These are phyloP conservation scores for Graphium sp. DNA, from an alignment of 2,329 filamentous ascomycete genomes.

Conservation along the genomic window DNA sequence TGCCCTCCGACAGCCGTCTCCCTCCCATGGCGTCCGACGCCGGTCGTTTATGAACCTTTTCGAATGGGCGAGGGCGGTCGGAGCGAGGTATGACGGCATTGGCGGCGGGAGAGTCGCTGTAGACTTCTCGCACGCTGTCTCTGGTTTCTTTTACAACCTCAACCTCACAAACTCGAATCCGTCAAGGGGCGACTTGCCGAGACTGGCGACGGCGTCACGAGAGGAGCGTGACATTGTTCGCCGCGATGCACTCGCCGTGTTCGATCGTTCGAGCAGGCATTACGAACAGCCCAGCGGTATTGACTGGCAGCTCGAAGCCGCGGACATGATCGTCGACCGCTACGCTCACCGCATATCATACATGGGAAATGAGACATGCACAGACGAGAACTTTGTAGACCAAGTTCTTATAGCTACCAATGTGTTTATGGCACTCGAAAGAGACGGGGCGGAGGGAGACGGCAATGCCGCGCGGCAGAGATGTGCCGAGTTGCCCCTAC, in stretches of 20 bases:
- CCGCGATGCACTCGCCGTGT: slow-evolving; percentile 23
- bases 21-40: slow-evolving; percentile 6
- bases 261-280: no score
- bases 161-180: slow-evolving; percentile 26
- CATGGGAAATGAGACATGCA: slow-evolving; percentile 14
- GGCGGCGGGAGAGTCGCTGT: slow-evolving; percentile 21
- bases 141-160: slow-evolving; percentile 30
- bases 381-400: slow-evolving; percentile 13
- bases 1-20: slow-evolving; percentile 12
- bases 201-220: slow-evolving; percentile 12
- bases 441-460: slow-evolving; percentile 10
- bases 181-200: slow-evolving; percentile 14
- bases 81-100: slow-evolving; percentile 27
- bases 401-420: slow-evolving; percentile 19
- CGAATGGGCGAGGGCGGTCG: slow-evolving; percentile 21
- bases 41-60: slow-evolving; percentile 19
- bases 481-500: slow-evolving; percentile 29
- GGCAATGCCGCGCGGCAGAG: slow-evolving; percentile 20
- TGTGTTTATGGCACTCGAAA: background rate
- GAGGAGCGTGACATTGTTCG: slow-evolving; percentile 18
- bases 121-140: slow-evolving; percentile 33
- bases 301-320: slow-evolving; percentile 47
- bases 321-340: slow-evolving; percentile 47
- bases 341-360: slow-evolving; percentile 37
- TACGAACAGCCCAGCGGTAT: no score